phyloP scores from a whole-genome alignment of 345 rosid species.

The Hibiscus mutabilis region DNA sequence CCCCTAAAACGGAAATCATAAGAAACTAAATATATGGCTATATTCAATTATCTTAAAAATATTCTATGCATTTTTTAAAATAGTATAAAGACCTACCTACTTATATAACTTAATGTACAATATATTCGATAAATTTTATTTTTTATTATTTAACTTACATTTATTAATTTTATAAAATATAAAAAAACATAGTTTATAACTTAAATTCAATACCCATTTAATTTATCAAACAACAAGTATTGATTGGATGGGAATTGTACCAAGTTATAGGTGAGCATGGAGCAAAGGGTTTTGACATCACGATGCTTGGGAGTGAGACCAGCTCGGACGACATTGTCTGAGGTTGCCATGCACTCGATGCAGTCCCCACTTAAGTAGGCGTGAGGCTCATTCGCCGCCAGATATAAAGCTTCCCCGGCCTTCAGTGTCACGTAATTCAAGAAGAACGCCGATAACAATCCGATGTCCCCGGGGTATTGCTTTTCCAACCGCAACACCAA shows the following conservation, averaged over 20 bases:
- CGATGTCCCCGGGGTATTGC: slow-evolving; percentile 82
- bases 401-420: slow-evolving; percentile 93
- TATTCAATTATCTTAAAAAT: not conserved
- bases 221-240: too few species aligned
- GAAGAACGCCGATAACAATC: slow-evolving; percentile 81
- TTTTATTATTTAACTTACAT: too few species aligned
- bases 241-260: slow-evolving; percentile 25
- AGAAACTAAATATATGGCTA: not conserved
- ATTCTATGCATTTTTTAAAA: too few species aligned
- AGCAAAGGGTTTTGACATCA: slow-evolving; percentile 78
- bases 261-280: slow-evolving; percentile 96
- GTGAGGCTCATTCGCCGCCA: slow-evolving; percentile 93
- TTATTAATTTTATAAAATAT: too few species aligned
- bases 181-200: too few species aligned
- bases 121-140: too few species aligned
- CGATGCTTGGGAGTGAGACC: slow-evolving; percentile 92
- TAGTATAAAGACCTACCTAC: too few species aligned
- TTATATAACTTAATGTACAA: too few species aligned
- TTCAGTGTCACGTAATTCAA: slow-evolving; percentile 85
- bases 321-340: slow-evolving; percentile 97
- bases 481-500: slow-evolving; percentile 75
- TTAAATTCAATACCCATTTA: too few species aligned
- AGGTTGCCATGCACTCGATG: slow-evolving; percentile 96
- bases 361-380: slow-evolving; percentile 90
- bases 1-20: slow-evolving; percentile 51